A percentile compares a stretch with the other conserved stretches of the same genome.
These are phyloP conservation scores for Nepenthes mirabilis DNA, from an alignment of 148 eudicot genomes.

Conservation along the genomic window DNA sequence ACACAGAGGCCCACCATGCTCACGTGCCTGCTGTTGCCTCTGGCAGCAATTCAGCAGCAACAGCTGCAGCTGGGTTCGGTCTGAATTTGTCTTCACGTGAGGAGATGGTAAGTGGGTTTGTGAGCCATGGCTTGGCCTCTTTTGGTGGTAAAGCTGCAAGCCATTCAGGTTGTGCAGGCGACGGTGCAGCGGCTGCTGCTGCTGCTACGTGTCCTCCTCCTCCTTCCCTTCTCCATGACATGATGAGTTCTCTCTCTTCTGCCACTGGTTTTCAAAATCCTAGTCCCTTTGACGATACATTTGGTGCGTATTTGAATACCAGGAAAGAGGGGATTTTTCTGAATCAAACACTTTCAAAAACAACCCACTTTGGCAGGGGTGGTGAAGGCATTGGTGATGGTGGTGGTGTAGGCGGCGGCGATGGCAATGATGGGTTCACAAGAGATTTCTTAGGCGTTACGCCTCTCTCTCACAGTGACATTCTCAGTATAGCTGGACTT, in stretches of 20 bases:
- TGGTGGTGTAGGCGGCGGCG: neutral
- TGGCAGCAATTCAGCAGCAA: slow-evolving; percentile 12
- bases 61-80: slow-evolving; percentile 30
- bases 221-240: slow-evolving; percentile 34
- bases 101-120: slow-evolving; percentile 11
- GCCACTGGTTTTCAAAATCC: slow-evolving; percentile 18
- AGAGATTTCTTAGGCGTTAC: slow-evolving; percentile 79
- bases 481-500: slow-evolving; percentile 41
- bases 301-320: slow-evolving; percentile 21
- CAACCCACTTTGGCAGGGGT: neutral
- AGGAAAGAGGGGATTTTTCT: slow-evolving; percentile 13
- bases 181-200: neutral
- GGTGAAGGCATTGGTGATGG: neutral
- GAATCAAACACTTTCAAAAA: slow-evolving; percentile 6
- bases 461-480: slow-evolving; percentile 56
- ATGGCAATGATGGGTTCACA: slow-evolving; percentile 49
- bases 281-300: slow-evolving; percentile 30
- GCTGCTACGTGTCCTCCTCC: slow-evolving; percentile 12
- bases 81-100: slow-evolving; percentile 66
- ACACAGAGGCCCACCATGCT: slow-evolving; percentile 22
- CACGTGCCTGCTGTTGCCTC: slow-evolving; percentile 38
- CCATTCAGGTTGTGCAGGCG: neutral
- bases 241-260: slow-evolving; percentile 47
- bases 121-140: slow-evolving; percentile 27
- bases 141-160: slow-evolving; percentile 36